Conservation (phyloP, 257 asterid species). For the Paulownia fortunei region DNA sequence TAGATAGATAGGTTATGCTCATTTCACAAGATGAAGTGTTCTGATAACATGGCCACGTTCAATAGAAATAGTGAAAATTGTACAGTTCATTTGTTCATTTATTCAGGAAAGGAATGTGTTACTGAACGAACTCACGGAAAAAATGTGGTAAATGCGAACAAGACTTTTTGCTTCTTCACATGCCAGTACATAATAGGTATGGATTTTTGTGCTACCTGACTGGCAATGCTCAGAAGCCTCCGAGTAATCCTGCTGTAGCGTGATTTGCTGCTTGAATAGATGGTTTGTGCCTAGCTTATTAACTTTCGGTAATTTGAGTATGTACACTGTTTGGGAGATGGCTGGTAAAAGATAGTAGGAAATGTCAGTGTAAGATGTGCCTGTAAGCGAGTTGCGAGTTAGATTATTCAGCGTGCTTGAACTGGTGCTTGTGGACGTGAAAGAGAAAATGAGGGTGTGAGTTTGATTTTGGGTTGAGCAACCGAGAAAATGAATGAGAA, state of each 20-base stretch:
- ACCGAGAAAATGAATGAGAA: no score
- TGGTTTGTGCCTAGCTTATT: no score
- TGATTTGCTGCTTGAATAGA: no score
- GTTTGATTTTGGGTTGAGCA: no score
- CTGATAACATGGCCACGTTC: slow-evolving; percentile 29
- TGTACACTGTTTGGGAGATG: no score
- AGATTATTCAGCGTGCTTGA: no score
- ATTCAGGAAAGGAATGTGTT: slow-evolving; percentile 25
- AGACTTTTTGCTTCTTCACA: neutral
- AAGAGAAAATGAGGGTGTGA: no score
- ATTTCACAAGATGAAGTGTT: slow-evolving; percentile 1
- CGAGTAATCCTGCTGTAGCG: neutral
- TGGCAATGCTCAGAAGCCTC: neutral
- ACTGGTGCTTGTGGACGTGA: no score
- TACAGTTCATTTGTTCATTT: slow-evolving; percentile 58
- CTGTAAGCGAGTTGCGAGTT: no score
- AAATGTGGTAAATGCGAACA: neutral
- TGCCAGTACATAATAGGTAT: neutral
- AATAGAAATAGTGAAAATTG: slow-evolving; percentile 36
- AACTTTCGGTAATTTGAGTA: no score
- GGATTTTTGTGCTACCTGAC: neutral
- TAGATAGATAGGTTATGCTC: slow-evolving; percentile 42
- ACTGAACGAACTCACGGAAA: neutral
- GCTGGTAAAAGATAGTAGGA: no score
- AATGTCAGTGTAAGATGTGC: no score